These are phyloP conservation scores for Fusarium dimerum DNA, from an alignment of 2,329 filamentous ascomycete genomes.

Conservation along the genomic window DNA sequence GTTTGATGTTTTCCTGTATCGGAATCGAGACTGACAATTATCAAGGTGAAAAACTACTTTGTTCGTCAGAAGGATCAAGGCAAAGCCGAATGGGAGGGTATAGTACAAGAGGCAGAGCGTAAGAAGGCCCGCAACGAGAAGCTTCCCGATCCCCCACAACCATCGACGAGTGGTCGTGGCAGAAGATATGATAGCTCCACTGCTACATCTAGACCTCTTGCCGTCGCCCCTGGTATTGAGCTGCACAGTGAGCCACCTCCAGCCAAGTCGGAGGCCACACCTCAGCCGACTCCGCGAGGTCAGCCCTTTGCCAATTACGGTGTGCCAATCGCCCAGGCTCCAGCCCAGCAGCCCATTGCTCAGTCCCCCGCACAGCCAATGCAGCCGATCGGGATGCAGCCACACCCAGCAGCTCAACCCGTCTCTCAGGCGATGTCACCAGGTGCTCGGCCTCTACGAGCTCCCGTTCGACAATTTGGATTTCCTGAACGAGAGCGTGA, in stretches of 20 bases:
- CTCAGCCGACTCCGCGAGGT: conserved; percentile 31
- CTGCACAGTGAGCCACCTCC: conserved; percentile 46
- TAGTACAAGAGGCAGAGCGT: conserved; percentile 61
- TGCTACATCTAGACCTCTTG: conserved; percentile 42
- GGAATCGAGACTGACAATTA: conserved; percentile 9
- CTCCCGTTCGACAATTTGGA: conserved; percentile 43
- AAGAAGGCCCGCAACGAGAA: conserved; percentile 59
- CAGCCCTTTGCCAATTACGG: conserved; percentile 46
- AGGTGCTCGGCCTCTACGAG: conserved; percentile 42
- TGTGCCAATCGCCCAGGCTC: conserved; percentile 48
- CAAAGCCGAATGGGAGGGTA: conserved; percentile 59
- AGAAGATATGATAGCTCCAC: conserved; percentile 51
- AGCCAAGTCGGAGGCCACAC: conserved; percentile 46
- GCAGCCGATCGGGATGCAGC: conserved; percentile 34
- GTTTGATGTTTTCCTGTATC: conserved; percentile 24
- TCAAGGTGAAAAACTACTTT: conserved; percentile 69
- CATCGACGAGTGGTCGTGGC: conserved; percentile 48
- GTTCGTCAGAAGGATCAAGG: conserved; percentile 61
- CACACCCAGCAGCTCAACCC: conserved; percentile 40
- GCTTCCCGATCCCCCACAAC: conserved; percentile 60
- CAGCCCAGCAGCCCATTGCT: conserved; percentile 33
- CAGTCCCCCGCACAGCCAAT: conserved; percentile 21
- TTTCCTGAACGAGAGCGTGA: conserved; percentile 43
- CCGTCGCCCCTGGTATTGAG: conserved; percentile 48
- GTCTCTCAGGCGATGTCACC: conserved; percentile 51